These are phyloP conservation scores for Immersiella caudata DNA, from an alignment of 495 filamentous ascomycete species.

Conservation along the genomic window DNA sequence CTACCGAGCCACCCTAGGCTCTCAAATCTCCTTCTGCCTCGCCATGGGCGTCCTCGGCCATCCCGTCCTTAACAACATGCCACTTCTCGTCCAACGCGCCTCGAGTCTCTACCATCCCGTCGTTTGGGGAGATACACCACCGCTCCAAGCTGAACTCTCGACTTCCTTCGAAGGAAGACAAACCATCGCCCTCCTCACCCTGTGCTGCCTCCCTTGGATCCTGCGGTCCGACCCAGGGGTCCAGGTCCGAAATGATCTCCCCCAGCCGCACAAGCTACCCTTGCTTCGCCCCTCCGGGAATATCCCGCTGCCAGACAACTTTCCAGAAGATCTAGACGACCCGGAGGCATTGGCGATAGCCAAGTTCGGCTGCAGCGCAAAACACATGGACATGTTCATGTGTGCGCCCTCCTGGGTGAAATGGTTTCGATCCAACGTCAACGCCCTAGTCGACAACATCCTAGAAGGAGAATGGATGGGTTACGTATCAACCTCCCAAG, in stretches of 20 bases:
- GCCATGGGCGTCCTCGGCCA: neutral
- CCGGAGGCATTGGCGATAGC: neutral
- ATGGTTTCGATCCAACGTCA: neutral
- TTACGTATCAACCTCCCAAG: neutral
- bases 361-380: neutral
- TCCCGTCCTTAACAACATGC: neutral
- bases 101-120: neutral
- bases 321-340: neutral
- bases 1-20: neutral
- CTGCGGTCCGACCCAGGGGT: neutral
- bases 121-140: neutral
- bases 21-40: neutral
- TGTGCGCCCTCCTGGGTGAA: neutral
- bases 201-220: neutral
- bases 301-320: neutral
- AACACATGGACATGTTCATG: neutral
- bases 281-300: neutral
- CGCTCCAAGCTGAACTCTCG: neutral
- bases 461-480: neutral
- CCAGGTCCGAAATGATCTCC: neutral
- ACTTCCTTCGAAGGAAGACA: neutral
- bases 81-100: neutral
- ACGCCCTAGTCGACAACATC: neutral
- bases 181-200: neutral
- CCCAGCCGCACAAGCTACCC: neutral